phyloP scores from a whole-genome alignment of 2,329 filamentous ascomycete species.

The Ophiosphaerella korrae region DNA sequence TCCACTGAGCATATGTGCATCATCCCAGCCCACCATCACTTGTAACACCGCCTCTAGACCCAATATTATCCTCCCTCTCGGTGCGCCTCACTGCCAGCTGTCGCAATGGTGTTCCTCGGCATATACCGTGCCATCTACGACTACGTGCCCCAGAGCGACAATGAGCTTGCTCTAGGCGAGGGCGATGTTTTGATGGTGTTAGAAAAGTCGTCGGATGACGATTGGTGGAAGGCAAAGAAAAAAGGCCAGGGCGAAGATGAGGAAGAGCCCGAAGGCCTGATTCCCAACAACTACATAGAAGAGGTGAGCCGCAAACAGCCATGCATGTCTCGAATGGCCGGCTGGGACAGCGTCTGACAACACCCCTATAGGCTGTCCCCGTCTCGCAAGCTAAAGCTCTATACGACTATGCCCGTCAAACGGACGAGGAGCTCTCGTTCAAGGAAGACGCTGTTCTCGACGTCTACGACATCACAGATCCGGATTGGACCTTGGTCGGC shows the following conservation, averaged over 20 bases:
- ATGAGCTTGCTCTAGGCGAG: slow-evolving; percentile 82
- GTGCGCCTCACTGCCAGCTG: slow-evolving; percentile 21
- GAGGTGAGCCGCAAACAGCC: slow-evolving; percentile 67
- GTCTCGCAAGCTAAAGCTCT: slow-evolving; percentile 80
- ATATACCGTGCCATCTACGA: slow-evolving; percentile 92
- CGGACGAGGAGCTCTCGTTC: slow-evolving; percentile 96
- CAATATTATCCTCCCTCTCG: slow-evolving; percentile 1
- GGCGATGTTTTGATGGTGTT: slow-evolving; percentile 88
- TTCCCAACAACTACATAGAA: slow-evolving; percentile 95
- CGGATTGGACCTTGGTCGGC: slow-evolving; percentile 95
- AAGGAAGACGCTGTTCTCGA: slow-evolving; percentile 81
- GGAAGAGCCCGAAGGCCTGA: slow-evolving; percentile 85
- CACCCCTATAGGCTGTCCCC: slow-evolving; percentile 63
- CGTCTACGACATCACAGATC: slow-evolving; percentile 89
- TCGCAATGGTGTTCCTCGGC: slow-evolving; percentile 83
- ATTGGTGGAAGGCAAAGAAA: slow-evolving; percentile 98
- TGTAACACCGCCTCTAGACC: slow-evolving; percentile 17
- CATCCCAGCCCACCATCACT: slow-evolving; percentile 18
- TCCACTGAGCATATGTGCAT: slow-evolving; percentile 39
- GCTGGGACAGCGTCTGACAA: slow-evolving; percentile 9
- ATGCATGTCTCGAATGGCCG: neutral
- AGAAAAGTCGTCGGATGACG: slow-evolving; percentile 74
- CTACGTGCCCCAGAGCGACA: slow-evolving; percentile 84
- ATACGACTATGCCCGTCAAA: slow-evolving; percentile 97
- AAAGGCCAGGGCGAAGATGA: slow-evolving; percentile 78